Percentiles rank a stretch among this genome's conserved stretches.
These are phyloP conservation scores for Arabidopsis hybrid DNA, from an alignment of 441 rosid species.

Conservation along the genomic window DNA sequence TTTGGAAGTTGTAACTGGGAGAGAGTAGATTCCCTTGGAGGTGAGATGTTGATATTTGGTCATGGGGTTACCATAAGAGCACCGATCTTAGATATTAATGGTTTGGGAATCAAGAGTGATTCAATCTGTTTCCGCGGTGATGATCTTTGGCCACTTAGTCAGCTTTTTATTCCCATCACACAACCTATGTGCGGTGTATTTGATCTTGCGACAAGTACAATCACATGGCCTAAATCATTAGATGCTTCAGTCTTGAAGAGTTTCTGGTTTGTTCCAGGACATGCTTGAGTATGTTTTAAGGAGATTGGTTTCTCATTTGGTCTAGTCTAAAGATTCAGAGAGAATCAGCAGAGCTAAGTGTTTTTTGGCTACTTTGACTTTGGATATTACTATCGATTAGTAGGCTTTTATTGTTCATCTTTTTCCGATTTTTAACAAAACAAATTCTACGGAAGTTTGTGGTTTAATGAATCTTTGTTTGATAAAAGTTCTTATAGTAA, in stretches of 20 bases:
- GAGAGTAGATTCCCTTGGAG: conserved; percentile 33
- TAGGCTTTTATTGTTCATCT: background rate
- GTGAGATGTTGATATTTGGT: conserved; percentile 35
- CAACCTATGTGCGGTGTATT: background rate
- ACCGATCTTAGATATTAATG: conserved; percentile 20
- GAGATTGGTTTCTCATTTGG: conserved; percentile 1
- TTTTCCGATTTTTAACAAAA: background rate
- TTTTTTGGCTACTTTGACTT: background rate
- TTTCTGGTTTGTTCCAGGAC: conserved; percentile 39
- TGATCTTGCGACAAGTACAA: conserved; percentile 28
- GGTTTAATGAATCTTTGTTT: background rate
- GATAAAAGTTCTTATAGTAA: background rate
- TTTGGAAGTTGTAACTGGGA: background rate
- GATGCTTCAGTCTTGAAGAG: background rate
- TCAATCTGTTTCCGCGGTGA: conserved; percentile 20
- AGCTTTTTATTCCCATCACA: background rate
- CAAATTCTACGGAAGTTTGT: background rate
- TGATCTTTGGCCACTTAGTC: conserved; percentile 19
- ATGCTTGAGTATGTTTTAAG: conserved; percentile 4
- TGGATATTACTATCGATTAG: background rate
- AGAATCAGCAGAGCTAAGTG: background rate
- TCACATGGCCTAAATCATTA: background rate
- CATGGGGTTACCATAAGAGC: conserved; percentile 28
- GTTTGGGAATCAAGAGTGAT: conserved; percentile 30
- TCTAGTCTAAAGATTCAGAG: background rate